phyloP scores from a whole-genome alignment of 352 stramenopile genomes.

The Peronospora destructor region DNA sequence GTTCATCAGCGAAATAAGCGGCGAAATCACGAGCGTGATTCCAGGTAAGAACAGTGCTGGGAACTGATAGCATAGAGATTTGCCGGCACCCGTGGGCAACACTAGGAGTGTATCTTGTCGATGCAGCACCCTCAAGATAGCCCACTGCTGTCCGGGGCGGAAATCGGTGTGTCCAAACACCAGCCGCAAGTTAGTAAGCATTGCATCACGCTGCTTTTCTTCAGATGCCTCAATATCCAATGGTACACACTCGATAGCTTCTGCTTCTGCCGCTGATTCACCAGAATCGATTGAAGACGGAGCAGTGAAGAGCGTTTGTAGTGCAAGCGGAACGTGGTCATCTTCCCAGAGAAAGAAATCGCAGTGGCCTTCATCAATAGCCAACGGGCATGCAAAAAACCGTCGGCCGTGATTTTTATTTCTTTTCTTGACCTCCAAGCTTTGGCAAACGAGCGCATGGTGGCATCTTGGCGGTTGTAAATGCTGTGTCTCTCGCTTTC shows the following conservation, averaged over 20 bases:
- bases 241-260: slow-evolving; percentile 39
- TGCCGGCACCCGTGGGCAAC: slow-evolving; percentile 95
- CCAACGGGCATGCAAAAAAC: slow-evolving; percentile 69
- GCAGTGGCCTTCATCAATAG: slow-evolving; percentile 71
- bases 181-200: slow-evolving; percentile 67
- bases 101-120: slow-evolving; percentile 85
- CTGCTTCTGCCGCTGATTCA: slow-evolving; percentile 20
- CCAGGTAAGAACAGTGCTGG: slow-evolving; percentile 77
- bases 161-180: slow-evolving; percentile 84
- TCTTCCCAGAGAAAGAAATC: slow-evolving; percentile 84
- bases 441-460: slow-evolving; percentile 52
- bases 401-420: slow-evolving; percentile 69
- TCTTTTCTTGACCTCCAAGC: slow-evolving; percentile 76
- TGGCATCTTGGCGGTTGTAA: slow-evolving; percentile 50
- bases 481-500: slow-evolving; percentile 8
- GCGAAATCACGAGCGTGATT: slow-evolving; percentile 89
- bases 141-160: slow-evolving; percentile 76
- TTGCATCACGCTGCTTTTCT: slow-evolving; percentile 35
- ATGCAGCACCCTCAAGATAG: slow-evolving; percentile 65
- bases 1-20: slow-evolving; percentile 91
- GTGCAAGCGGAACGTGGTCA: slow-evolving; percentile 56
- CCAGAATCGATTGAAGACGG: slow-evolving; percentile 5
- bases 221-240: slow-evolving; percentile 44
- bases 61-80: slow-evolving; percentile 98
- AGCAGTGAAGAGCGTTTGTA: slow-evolving; percentile 45